Evolutionary conservation across 2,329 filamentous ascomycete genomes (phyloP), one percentile per base, ranked within the genome.

Genomic region (Aciculosporium take): DNA sequence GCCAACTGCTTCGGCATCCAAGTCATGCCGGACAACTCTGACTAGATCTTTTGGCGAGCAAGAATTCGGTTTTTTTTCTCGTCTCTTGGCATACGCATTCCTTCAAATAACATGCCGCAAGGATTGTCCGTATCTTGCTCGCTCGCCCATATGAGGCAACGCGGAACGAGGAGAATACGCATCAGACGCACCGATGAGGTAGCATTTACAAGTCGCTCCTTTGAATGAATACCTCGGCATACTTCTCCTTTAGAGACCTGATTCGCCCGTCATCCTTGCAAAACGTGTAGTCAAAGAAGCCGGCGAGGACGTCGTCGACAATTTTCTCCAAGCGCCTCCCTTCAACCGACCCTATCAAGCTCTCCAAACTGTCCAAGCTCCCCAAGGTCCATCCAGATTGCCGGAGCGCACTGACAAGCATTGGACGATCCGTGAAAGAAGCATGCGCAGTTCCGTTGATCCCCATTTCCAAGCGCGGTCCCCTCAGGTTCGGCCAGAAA

Each of bases 1-100:
- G 80, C 79, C 48, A 84, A 81, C 51, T 84, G 80, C 60, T 76
- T 83, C 48, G 70, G 58, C 39, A 3, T 36, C 48, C 34, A 43
- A 29, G 25, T 42, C 12, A 32, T 33, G 15, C 38, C 18, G 25
- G 17, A 1, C 8, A 15, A 21, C 12, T 33, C 31, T n/a, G n/a
- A n/a, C n/a, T n/a, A n/a, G n/a, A n/a, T n/a, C n/a, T n/a, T n/a
- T n/a, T n/a, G n/a, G n/a, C n/a, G n/a, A n/a, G n/a, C n/a, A n/a
- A n/a, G n/a, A n/a, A n/a, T n/a, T n/a, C n/a, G n/a, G n/a, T n/a
- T n/a, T n/a, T n/a, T n/a, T n/a, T n/a, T n/a, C n/a, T n/a, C n/a
- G n/a, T n/a, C n/a, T n/a, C n/a, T n/a, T n/a, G n/a, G n/a, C n/a
- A n/a, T n/a, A n/a, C n/a, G n/a, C n/a, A n/a, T n/a, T n/a, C n/a